These are phyloP conservation scores for Nidularia sp. DNA, from an alignment of 768 basidiomycete species.

Conservation along the genomic window DNA sequence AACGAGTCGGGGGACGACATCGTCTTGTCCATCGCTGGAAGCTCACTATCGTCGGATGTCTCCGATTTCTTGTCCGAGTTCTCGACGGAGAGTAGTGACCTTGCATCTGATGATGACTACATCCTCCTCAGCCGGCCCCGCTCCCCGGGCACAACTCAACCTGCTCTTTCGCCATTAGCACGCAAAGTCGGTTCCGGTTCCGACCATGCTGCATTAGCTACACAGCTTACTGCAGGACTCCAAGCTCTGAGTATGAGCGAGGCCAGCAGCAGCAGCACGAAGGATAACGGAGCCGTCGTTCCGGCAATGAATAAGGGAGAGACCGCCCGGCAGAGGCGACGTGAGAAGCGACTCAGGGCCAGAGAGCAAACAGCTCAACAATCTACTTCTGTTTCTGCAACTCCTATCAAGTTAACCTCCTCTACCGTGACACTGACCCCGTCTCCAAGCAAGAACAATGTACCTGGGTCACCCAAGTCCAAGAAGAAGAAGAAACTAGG, in stretches of 20 bases:
- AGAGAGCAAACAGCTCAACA: too few relatives aligned
- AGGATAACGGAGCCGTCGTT: too few relatives aligned
- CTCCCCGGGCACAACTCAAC: slow-evolving; percentile 10
- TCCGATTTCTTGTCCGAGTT: slow-evolving; percentile 7
- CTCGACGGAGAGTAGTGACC: slow-evolving; percentile 13
- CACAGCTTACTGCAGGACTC: background rate
- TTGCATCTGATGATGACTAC: slow-evolving; percentile 46
- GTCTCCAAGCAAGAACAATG: background rate
- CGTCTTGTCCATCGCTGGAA: slow-evolving; percentile 38
- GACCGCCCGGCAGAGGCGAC: too few relatives aligned
- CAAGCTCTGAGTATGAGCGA: too few relatives aligned
- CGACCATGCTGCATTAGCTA: background rate
- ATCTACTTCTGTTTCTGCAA: background rate
- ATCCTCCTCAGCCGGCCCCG: slow-evolving; percentile 37
- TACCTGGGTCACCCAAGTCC: slow-evolving; percentile 4
- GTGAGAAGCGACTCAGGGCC: too few relatives aligned
- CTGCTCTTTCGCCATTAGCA: background rate
- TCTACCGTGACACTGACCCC: background rate
- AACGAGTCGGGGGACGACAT: slow-evolving; percentile 55
- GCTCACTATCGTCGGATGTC: slow-evolving; percentile 18
- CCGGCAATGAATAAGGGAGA: too few relatives aligned
- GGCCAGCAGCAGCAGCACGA: too few relatives aligned
- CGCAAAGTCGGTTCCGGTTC: background rate
- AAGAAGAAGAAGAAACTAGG: slow-evolving; percentile 8
- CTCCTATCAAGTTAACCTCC: background rate